These are phyloP conservation scores for Lachancea mirantina DNA, from an alignment of 805 yeast species.

Conservation along the genomic window DNA sequence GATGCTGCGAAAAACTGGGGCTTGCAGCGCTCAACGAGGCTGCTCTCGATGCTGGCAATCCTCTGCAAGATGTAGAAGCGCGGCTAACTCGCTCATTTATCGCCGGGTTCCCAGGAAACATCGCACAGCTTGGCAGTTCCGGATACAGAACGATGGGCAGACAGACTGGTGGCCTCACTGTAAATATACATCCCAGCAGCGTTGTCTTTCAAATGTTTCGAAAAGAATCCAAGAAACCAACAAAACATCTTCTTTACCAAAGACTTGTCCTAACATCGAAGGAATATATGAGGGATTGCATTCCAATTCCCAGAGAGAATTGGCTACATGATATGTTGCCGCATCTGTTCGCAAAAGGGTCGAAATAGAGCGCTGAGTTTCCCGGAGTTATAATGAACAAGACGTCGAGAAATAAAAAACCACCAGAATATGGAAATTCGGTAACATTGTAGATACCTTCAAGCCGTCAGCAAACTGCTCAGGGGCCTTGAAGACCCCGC, in stretches of 20 bases:
- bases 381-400: no score
- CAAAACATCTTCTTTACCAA: slow-evolving; percentile 68
- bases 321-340: slow-evolving; percentile 77
- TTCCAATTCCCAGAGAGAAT: slow-evolving; percentile 57
- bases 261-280: slow-evolving; percentile 78
- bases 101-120: slow-evolving; percentile 29
- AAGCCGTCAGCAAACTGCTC: no score
- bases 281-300: slow-evolving; percentile 81
- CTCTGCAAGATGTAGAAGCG: slow-evolving; percentile 7
- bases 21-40: slow-evolving; percentile 17
- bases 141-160: slow-evolving; percentile 28
- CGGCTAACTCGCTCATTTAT: slow-evolving; percentile 23
- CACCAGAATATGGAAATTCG: no score
- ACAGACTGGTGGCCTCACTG: slow-evolving; percentile 57
- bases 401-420: no score
- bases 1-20: slow-evolving; percentile 43
- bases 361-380: no score
- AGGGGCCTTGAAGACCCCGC: no score
- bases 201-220: slow-evolving; percentile 39
- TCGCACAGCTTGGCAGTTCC: slow-evolving; percentile 22
- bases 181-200: slow-evolving; percentile 81
- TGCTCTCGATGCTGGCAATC: slow-evolving; percentile 3
- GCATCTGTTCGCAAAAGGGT: slow-evolving; percentile 36
- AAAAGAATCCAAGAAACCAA: slow-evolving; percentile 55
- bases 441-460: no score